A percentile compares a stretch with the other conserved stretches of the same genome.
phyloP scores from a whole-genome alignment of 2,329 filamentous ascomycete genomes.

The Pyrenochaeta sp. region DNA sequence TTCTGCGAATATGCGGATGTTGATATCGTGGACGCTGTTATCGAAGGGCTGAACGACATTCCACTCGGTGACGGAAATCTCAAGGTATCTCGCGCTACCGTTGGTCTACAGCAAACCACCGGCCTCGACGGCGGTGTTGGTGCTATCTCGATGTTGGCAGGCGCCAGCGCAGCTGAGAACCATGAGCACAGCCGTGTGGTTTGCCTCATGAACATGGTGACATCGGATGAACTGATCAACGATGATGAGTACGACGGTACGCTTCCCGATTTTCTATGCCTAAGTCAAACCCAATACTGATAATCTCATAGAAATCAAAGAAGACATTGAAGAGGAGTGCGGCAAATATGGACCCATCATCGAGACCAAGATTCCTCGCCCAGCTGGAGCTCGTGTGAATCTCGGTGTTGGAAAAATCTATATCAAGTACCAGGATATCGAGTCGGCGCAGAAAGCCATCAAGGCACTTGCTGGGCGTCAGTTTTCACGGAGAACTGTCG shows the following conservation, averaged over 20 bases:
- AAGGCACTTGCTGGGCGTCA: conserved; percentile 92
- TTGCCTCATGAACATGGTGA: conserved; percentile 98
- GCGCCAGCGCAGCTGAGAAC: conserved; percentile 77
- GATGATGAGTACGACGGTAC: conserved; percentile 94
- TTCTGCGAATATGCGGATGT: conserved; percentile 95
- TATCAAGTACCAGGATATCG: conserved; percentile 85
- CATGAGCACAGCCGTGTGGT: conserved; percentile 84
- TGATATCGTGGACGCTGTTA: conserved; percentile 79
- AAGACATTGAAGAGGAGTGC: conserved; percentile 94
- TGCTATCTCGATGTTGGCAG: conserved; percentile 96
- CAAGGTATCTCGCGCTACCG: conserved; percentile 87
- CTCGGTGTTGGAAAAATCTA: conserved; percentile 97
- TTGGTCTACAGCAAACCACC: conserved; percentile 90
- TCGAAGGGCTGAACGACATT: conserved; percentile 92
- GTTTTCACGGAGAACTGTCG: conserved; percentile 94
- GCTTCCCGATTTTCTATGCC: conserved; percentile 19
- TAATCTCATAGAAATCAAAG: conserved; percentile 81
- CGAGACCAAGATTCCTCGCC: conserved; percentile 92
- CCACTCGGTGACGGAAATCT: conserved; percentile 87
- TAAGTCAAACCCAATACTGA: conserved; percentile 5
- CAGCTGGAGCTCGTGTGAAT: conserved; percentile 81
- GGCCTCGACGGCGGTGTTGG: conserved; percentile 96
- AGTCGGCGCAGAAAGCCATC: conserved; percentile 83
- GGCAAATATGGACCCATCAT: conserved; percentile 85
- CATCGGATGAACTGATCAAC: conserved; percentile 91